Base-by-base conservation (phyloP, 257 asterid species). In the Solanum virginianum region DNA sequence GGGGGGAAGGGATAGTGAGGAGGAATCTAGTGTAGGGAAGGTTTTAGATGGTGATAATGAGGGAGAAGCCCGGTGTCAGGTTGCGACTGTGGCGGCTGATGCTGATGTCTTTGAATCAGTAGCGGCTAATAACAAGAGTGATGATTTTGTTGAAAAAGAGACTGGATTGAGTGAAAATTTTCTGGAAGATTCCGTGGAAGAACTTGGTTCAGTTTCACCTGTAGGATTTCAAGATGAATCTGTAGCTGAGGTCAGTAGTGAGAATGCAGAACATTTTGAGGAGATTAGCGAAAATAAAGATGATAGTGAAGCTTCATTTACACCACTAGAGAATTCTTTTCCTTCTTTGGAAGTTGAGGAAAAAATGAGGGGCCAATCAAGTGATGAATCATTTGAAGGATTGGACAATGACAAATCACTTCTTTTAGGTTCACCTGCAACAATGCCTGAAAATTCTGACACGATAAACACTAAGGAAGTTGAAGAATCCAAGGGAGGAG, bases 1-100 rank as follows among this genome's bases (percentile, higher is more conserved):
- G 45, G 85, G 65, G 24, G 90, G 69, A 72, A 81, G 69, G 43
- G 91, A 89, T 81, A 84, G 65, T 9, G 75, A 53, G 84, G 86
- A 84, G 24, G 91, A 83, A 77, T 26, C 41, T 82, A 59, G 71
- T 74, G 85, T 55, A 60, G 91, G 87, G 87, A 88, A 85, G 39
- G 91, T 85, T 72, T 75, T 86, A 86, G 91, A 87, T 32, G 88
- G 85, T 26, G 88, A 88, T 56, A 36, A 49, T 39, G 92, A 86
- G 88, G 80, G 72, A 41, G 87, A 87, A 51, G 87, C 59, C 8
- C 39, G 32, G 54, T 82, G 72, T 57, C 80, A 85, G 80, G 82
- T 59, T 80, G 87, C 20, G 72, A 83, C 85, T 45, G 89, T 83
- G 83, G 86, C 43, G 32, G 74, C 51, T 84, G 89, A 88, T 85